A percentile compares a stretch with the other conserved stretches of the same genome.
Conservation (phyloP, 768 basidiomycete species). For the Termitomyces sp. region DNA sequence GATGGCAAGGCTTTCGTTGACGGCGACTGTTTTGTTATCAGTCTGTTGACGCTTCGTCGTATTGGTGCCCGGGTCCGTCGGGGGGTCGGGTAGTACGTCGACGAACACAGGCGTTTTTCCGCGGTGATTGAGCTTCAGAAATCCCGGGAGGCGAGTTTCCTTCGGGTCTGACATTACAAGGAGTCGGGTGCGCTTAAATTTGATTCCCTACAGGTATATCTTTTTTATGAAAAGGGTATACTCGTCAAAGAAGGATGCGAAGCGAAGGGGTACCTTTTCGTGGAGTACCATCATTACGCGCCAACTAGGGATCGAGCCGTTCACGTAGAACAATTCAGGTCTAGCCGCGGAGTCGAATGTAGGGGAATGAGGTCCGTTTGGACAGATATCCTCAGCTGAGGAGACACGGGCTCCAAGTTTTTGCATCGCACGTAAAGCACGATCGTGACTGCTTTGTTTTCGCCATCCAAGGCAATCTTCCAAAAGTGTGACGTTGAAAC, state of each 20-base stretch:
- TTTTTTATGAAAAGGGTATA: neutral
- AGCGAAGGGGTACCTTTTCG: conserved; percentile 19
- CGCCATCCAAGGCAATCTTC: conserved; percentile 24
- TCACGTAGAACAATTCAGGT: conserved; percentile 23
- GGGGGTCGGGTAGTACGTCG: conserved; percentile 9
- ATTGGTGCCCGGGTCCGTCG: neutral
- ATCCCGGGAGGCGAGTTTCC: conserved; percentile 20
- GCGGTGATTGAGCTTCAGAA: conserved; percentile 25
- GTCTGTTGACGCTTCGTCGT: neutral
- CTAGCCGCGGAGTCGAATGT: conserved; percentile 3
- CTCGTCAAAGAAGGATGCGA: neutral
- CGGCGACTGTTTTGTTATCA: conserved; percentile 2
- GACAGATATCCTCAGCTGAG: conserved; percentile 1
- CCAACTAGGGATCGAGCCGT: conserved; percentile 26
- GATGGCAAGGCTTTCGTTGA: conserved; percentile 27
- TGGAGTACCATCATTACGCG: conserved; percentile 24
- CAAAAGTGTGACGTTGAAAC: conserved; percentile 16
- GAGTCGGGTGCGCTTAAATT: conserved; percentile 17
- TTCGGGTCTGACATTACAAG: conserved; percentile 25
- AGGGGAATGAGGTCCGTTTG: conserved; percentile 6
- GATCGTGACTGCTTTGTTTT: conserved; percentile 20
- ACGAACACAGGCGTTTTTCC: conserved; percentile 25
- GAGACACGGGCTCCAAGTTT: conserved; percentile 5
- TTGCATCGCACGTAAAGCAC: conserved; percentile 18
- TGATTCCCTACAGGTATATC: conserved; percentile 13